A percentile compares a stretch with the other conserved stretches of the same genome.
Evolutionary conservation across 106 monocot genomes (phyloP).

Genomic region (Amphibolis antarctica): DNA sequence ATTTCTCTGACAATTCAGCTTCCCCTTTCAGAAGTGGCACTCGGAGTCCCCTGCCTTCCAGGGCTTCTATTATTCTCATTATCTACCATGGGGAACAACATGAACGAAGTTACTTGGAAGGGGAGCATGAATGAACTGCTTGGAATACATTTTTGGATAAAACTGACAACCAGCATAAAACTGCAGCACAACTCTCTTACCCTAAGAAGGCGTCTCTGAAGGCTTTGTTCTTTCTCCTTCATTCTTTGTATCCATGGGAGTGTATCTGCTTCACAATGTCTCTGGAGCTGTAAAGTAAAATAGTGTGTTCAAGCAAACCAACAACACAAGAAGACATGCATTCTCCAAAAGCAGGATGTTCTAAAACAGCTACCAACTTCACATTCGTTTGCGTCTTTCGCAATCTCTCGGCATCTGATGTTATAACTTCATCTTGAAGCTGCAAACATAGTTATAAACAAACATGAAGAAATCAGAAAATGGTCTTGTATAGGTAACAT

Average conservation of each 20-base stretch:
- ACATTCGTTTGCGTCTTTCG: conserved; percentile 70
- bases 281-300: conserved; percentile 51
- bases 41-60: conserved; percentile 73
- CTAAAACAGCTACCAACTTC: conserved; percentile 44
- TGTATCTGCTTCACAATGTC: conserved; percentile 75
- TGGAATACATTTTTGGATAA: neutral
- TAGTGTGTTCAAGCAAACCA: too few relatives aligned
- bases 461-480: neutral
- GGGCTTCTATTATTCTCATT: conserved; percentile 82
- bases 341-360: too few relatives aligned
- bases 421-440: conserved; percentile 95
- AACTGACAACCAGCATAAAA: neutral
- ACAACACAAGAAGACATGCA: too few relatives aligned
- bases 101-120: neutral
- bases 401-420: conserved; percentile 79
- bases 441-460: neutral
- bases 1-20: conserved; percentile 49
- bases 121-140: neutral
- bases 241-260: conserved; percentile 68
- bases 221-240: conserved; percentile 69
- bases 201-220: conserved; percentile 77
- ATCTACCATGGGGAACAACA: conserved; percentile 31
- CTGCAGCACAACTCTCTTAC: conserved; percentile 14
- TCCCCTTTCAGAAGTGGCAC: conserved; percentile 70
- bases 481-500: neutral